Evolutionary conservation across 2,329 filamentous ascomycete genomes (phyloP).

Genomic region (Beauveria pseudobassiana): DNA sequence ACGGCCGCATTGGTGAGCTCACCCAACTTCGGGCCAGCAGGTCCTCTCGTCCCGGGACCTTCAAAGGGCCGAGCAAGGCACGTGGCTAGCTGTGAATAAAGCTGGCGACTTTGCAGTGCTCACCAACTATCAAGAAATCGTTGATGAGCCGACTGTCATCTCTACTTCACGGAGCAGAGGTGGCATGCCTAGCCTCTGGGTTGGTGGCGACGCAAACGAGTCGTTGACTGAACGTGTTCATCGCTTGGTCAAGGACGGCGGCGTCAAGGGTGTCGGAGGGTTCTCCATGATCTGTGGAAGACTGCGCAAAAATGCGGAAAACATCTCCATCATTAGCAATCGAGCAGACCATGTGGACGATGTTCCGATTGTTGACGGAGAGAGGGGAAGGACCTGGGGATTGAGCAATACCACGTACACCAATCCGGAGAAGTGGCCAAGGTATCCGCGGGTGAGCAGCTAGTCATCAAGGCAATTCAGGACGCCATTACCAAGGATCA

Average conservation of each 20-base stretch:
- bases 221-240: slow-evolving; percentile 43
- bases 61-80: slow-evolving; percentile 53
- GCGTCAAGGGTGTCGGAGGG: slow-evolving; percentile 55
- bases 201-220: slow-evolving; percentile 42
- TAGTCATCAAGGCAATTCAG: slow-evolving; percentile 36
- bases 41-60: slow-evolving; percentile 56
- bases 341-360: slow-evolving; percentile 43
- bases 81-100: slow-evolving; percentile 58
- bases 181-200: slow-evolving; percentile 56
- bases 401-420: slow-evolving; percentile 56
- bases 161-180: slow-evolving; percentile 44
- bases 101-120: slow-evolving; percentile 54
- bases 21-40: slow-evolving; percentile 31
- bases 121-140: slow-evolving; percentile 58
- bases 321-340: slow-evolving; percentile 56
- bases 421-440: slow-evolving; percentile 53
- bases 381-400: slow-evolving; percentile 45
- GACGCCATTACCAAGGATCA: slow-evolving; percentile 29
- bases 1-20: slow-evolving; percentile 56
- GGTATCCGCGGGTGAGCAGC: slow-evolving; percentile 42
- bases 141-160: slow-evolving; percentile 35
- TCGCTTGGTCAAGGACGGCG: slow-evolving; percentile 41
- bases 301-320: slow-evolving; percentile 40
- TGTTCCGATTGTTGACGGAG: slow-evolving; percentile 51
- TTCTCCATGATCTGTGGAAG: slow-evolving; percentile 62